phyloP scores from a whole-genome alignment of 148 eudicot genomes.

The Chenopodium formosanum region DNA sequence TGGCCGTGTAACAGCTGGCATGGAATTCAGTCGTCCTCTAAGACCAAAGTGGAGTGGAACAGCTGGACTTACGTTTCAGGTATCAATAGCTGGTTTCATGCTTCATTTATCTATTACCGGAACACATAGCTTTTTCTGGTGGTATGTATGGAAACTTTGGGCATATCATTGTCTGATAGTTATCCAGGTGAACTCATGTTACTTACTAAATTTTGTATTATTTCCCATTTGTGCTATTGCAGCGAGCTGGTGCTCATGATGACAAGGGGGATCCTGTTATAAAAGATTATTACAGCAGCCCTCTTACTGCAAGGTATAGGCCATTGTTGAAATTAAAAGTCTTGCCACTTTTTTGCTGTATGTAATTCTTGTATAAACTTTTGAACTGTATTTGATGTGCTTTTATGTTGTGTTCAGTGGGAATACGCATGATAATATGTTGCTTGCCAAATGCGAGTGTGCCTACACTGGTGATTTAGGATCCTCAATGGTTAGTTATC shows the following conservation, averaged over 20 bases:
- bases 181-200: background rate
- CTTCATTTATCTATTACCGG: background rate
- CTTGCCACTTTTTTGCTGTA: constrained; percentile 1
- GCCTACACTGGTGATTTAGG: constrained; percentile 95
- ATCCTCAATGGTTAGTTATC: constrained; percentile 80
- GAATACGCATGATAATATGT: constrained; percentile 75
- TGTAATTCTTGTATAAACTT: background rate
- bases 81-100: constrained; percentile 19
- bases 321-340: background rate
- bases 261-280: constrained; percentile 85
- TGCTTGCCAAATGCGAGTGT: constrained; percentile 85
- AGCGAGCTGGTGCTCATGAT: constrained; percentile 97
- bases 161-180: background rate
- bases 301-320: constrained; percentile 85
- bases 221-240: constrained; percentile 19
- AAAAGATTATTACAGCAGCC: constrained; percentile 77
- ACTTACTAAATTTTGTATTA: background rate
- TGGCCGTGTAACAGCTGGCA: constrained; percentile 84
- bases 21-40: constrained; percentile 88
- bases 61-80: constrained; percentile 93
- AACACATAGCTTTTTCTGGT: background rate
- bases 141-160: background rate
- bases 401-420: constrained; percentile 55
- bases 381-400: background rate
- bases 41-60: constrained; percentile 99